Evolutionary conservation across 352 stramenopile species (phyloP).

Genomic region (Phytophthora meadii): DNA sequence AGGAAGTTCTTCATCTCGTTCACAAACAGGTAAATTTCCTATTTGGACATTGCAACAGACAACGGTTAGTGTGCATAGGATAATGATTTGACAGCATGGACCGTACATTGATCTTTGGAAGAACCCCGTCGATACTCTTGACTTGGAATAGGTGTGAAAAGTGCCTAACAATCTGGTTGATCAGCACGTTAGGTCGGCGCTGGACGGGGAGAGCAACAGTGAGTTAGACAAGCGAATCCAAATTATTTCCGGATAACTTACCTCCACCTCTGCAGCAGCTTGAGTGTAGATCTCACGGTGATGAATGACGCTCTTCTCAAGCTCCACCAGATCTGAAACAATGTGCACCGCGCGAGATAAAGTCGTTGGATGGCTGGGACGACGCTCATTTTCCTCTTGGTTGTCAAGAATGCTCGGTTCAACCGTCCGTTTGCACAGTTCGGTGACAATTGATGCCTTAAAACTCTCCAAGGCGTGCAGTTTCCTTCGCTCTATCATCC

Average conservation of each 20-base stretch:
- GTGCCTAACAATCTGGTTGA: slow-evolving; percentile 89
- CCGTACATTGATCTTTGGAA: slow-evolving; percentile 91
- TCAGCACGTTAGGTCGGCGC: slow-evolving; percentile 77
- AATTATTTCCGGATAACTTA: slow-evolving; percentile 24
- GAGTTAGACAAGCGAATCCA: slow-evolving; percentile 7
- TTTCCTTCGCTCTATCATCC: slow-evolving; percentile 62
- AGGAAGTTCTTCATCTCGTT: slow-evolving; percentile 91
- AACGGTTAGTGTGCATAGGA: slow-evolving; percentile 2
- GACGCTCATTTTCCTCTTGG: slow-evolving; percentile 13
- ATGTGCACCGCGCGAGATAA: slow-evolving; percentile 71
- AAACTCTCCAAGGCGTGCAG: slow-evolving; percentile 73
- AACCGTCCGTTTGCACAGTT: slow-evolving; percentile 68
- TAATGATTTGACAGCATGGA: not conserved
- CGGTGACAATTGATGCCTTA: slow-evolving; percentile 58
- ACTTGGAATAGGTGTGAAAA: slow-evolving; percentile 91
- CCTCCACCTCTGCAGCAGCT: slow-evolving; percentile 82
- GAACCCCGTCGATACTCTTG: slow-evolving; percentile 83
- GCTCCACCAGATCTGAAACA: slow-evolving; percentile 80
- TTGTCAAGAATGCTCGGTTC: slow-evolving; percentile 48
- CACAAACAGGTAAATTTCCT: slow-evolving; percentile 87
- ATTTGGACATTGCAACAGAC: slow-evolving; percentile 1
- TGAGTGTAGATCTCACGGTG: slow-evolving; percentile 82
- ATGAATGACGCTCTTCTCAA: slow-evolving; percentile 86
- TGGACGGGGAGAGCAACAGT: slow-evolving; percentile 20
- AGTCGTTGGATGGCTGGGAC: slow-evolving; percentile 38